Evolutionary conservation across 2,329 filamentous ascomycete genomes (phyloP).

Genomic region (Fusarium penzigii): DNA sequence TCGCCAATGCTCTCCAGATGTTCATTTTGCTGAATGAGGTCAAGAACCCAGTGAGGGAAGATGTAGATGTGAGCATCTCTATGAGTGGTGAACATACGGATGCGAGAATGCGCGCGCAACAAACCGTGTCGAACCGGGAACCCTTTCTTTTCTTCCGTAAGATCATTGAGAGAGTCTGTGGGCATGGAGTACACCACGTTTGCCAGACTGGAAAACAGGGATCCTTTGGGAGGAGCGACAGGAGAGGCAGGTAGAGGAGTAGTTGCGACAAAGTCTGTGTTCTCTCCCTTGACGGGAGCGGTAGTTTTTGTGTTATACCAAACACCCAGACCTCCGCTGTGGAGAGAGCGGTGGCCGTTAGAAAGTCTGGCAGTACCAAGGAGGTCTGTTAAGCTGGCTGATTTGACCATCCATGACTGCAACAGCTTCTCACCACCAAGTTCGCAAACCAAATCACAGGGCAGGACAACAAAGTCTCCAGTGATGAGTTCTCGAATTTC

Average conservation of each 20-base stretch:
- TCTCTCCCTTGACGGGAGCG: constrained; percentile 80
- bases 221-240: constrained; percentile 48
- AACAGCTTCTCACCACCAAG: constrained; percentile 79
- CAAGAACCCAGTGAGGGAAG: constrained; percentile 87
- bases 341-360: constrained; percentile 40
- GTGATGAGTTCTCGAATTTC: constrained; percentile 79
- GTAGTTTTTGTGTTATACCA: constrained; percentile 86
- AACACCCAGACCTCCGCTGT: constrained; percentile 80
- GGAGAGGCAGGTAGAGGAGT: constrained; percentile 64
- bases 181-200: constrained; percentile 84
- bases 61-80: constrained; percentile 94
- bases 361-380: constrained; percentile 49
- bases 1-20: constrained; percentile 86
- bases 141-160: constrained; percentile 72
- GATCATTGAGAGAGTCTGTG: constrained; percentile 84
- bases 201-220: constrained; percentile 68
- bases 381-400: constrained; percentile 66
- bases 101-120: constrained; percentile 70
- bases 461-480: constrained; percentile 85
- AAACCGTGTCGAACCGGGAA: constrained; percentile 76
- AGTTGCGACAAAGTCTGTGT: constrained; percentile 88
- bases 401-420: constrained; percentile 89
- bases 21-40: constrained; percentile 78
- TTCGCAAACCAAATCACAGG: constrained; percentile 92
- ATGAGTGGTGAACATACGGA: constrained; percentile 80